Evolutionary conservation across 31 red algal species (phyloP).

Genomic region (Asparagopsis taxiformis): DNA sequence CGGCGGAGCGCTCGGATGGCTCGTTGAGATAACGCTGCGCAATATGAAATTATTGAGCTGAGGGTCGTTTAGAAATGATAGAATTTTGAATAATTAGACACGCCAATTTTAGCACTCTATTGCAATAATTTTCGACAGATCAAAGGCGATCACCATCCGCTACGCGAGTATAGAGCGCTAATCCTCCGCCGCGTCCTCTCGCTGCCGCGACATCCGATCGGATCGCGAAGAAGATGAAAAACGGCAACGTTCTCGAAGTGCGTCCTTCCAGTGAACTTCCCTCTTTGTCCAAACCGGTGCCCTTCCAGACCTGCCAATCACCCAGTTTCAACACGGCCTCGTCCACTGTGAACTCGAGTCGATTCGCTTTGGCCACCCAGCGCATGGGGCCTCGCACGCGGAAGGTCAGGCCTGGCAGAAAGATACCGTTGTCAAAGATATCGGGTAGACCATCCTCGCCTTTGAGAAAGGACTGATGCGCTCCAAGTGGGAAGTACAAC

Average conservation of each 20-base stretch:
- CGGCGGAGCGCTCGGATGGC: slow-evolving; percentile 43
- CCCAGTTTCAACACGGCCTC: slow-evolving; percentile 5
- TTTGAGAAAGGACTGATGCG: slow-evolving; percentile 51
- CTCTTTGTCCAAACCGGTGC: slow-evolving; percentile 32
- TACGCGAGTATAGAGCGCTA: slow-evolving; percentile 57
- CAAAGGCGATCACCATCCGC: slow-evolving; percentile 19
- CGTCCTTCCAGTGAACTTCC: slow-evolving; percentile 3
- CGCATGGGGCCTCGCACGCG: slow-evolving; percentile 42
- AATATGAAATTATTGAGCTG: too few relatives aligned
- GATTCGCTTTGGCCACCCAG: slow-evolving; percentile 41
- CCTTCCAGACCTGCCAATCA: slow-evolving; percentile 12
- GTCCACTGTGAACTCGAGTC: slow-evolving; percentile 50
- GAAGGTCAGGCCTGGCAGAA: slow-evolving; percentile 24
- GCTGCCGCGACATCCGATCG: slow-evolving; percentile 41
- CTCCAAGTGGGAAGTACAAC: slow-evolving; percentile 53
- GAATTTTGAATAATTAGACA: too few relatives aligned
- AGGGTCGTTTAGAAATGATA: too few relatives aligned
- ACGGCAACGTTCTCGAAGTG: slow-evolving; percentile 45
- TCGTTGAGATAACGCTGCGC: slow-evolving; percentile 1
- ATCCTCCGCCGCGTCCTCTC: slow-evolving; percentile 52
- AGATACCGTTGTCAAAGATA: slow-evolving; percentile 62
- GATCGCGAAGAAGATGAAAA: slow-evolving; percentile 65
- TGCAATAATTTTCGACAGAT: too few relatives aligned
- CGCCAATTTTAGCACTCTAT: too few relatives aligned
- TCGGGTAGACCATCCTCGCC: slow-evolving; percentile 14